These are phyloP conservation scores for Sordaria brevicollis DNA, from an alignment of 495 filamentous ascomycete genomes.

Conservation along the genomic window DNA sequence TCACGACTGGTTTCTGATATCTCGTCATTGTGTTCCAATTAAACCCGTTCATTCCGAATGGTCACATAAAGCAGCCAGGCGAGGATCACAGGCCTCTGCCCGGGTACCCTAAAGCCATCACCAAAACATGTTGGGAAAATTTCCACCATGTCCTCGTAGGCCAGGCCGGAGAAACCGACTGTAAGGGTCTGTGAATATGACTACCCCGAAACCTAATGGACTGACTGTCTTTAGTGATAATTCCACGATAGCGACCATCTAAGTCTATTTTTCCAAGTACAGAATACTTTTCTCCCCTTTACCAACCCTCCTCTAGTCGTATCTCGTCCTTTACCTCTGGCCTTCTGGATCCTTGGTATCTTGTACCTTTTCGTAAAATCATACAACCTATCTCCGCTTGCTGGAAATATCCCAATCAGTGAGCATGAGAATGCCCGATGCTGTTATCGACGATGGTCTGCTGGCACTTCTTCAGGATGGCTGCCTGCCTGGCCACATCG, in stretches of 20 bases:
- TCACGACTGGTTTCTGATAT: neutral
- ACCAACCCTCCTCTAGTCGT: neutral
- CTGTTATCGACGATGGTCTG: constrained; percentile 37
- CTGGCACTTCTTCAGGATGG: constrained; percentile 81
- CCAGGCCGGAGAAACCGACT: too few relatives aligned
- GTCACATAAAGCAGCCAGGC: neutral
- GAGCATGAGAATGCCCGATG: constrained; percentile 20
- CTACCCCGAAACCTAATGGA: neutral
- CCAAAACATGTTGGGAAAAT: neutral
- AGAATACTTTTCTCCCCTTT: neutral
- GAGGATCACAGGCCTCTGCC: neutral
- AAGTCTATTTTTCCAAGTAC: neutral
- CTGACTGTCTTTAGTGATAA: neutral
- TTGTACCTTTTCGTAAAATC: too few relatives aligned
- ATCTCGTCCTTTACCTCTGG: neutral
- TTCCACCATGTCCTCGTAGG: too few relatives aligned
- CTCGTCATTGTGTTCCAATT: neutral
- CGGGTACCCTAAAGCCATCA: neutral
- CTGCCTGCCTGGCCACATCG: constrained; percentile 80
- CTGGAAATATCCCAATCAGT: neutral
- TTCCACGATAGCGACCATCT: neutral
- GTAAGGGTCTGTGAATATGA: neutral
- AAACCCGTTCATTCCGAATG: neutral
- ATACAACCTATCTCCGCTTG: neutral
- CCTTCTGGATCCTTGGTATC: too few relatives aligned